Evolutionary conservation across 148 eudicot genomes (phyloP), one percentile per base, ranked within the genome.

Genomic region (Fagopyrum esculentum): DNA sequence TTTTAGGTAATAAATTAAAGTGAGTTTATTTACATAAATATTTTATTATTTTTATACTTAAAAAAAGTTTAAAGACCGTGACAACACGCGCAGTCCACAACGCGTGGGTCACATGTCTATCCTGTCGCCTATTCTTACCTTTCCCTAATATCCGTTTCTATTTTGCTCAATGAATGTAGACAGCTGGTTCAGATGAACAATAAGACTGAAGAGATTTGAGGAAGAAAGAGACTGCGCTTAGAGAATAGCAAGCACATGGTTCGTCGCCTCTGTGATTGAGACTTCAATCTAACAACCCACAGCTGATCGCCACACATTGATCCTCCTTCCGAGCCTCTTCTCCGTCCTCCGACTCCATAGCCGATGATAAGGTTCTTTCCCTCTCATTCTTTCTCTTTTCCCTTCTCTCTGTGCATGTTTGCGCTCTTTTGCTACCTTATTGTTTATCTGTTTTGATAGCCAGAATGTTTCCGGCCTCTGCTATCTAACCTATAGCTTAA

Each of bases 201-300:
- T 2, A 35, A 35, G 40, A 0, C 26, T 22, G 26, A 29, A 19
- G 35, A 61, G 35, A 43, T 48, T 12, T 6, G 1, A 52, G 29
- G 19, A 46, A 51, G 26, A 40, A 51, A 51, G 64, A 52, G 30
- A 10, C 19, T 13, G 71, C 6, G 74, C 74, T 70, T 35, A 35
- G 40, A 35, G 40, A 35, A 2, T 35, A 74, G 68, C 55, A 56
- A 44, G 8, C 79, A 77, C 74, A 77, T 77, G 79, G 79, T 74
- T 77, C 79, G 74, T 57, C 43, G 35, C 73, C 78, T 45, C 40
- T 35, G 26, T 35, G 40, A 35, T 78, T 79, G 80, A 86, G 84
- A 52, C 91, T 85, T 71, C 85, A 77, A 52, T 45, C 79, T 44
- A 74, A 49, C 52, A 73, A 74, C 35, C 87, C 78, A 30, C 87